These are phyloP conservation scores for Metschnikowia bowlesiae DNA, from an alignment of 805 yeast species.

Conservation along the genomic window DNA sequence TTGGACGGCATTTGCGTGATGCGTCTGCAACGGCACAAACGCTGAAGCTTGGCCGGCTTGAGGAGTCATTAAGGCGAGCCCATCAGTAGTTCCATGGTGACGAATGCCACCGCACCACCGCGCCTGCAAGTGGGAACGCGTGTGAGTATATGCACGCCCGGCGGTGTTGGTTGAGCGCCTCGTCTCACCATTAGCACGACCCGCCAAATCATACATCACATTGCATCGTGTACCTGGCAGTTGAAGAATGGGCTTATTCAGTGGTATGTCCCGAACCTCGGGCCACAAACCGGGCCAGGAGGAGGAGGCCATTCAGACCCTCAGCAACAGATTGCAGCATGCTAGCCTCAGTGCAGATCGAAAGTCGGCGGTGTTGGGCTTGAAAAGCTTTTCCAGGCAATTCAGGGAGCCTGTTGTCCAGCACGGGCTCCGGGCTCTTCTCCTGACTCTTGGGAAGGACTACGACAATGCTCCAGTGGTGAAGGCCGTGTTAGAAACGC, in stretches of 20 bases:
- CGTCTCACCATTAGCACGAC: not conserved
- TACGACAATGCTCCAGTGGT: slow-evolving; percentile 64
- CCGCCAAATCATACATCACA: not conserved
- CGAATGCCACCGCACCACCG: too few relatives aligned
- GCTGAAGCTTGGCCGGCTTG: too few relatives aligned
- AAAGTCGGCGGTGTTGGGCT: slow-evolving; percentile 83
- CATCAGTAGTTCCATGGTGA: too few relatives aligned
- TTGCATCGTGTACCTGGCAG: not conserved
- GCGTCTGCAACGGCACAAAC: too few relatives aligned
- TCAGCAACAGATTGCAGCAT: slow-evolving; percentile 83
- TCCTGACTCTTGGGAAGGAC: slow-evolving; percentile 63
- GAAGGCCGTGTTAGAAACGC: slow-evolving; percentile 79
- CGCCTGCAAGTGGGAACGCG: not conserved
- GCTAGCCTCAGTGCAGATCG: slow-evolving; percentile 80
- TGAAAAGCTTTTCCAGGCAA: slow-evolving; percentile 84
- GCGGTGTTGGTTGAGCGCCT: not conserved
- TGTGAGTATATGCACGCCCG: not conserved
- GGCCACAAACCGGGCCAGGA: slow-evolving; percentile 43
- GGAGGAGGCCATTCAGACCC: slow-evolving; percentile 80
- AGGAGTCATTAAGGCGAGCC: too few relatives aligned
- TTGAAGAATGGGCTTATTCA: slow-evolving; percentile 31
- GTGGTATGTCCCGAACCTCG: slow-evolving; percentile 32
- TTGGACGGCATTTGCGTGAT: too few relatives aligned
- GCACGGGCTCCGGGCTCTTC: slow-evolving; percentile 71
- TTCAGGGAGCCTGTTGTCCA: slow-evolving; percentile 89